Evolutionary conservation across 257 asterid species (phyloP), one percentile per base, ranked within the genome.

Genomic region (Solanum chaucha): DNA sequence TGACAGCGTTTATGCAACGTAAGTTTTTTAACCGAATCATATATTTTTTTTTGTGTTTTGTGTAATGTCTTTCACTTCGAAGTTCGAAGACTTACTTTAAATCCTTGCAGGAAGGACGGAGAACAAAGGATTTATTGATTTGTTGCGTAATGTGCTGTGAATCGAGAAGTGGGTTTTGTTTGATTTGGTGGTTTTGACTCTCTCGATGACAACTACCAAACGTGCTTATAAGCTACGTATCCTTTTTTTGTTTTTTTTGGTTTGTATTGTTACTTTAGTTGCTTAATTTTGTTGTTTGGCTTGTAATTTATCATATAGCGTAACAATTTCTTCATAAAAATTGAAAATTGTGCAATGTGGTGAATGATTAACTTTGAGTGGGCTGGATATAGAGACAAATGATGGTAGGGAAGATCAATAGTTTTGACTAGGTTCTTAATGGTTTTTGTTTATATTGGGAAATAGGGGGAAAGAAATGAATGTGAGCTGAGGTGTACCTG

Each of bases 161-260:
- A 85, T 74, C 38, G 28, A 28, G 24, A 68, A 85, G 87, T 71
- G 87, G 28, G 30, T 64, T 65, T 65, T 10, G 19, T 36, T 20
- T 84, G 17, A 61, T 75, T 61, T 72, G 80, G 34, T 36, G 26
- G 72, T 71, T 41, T 59, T 77, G 82, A 71, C 4, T 32, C 38
- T 86, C 28, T 72, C 68, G 94, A 85, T 95, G 92, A 91, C 96
- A 58, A 93, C 98, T 87, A 90, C 98, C 92, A 97, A 97, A 90
- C 99, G 98, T 86, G 98, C 98, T 90, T 97, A 97, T 87, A 97
- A 97, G 98, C 96, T 97, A 89, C 99, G 98, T 97, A 97, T 97
- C 98, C 98, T 94, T 93, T 73, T 84, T 80, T 68, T 19, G 22
- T 58, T 55, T 55, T 8, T 32, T 72, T 72, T 34, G 44, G 26